These are phyloP conservation scores for Phtheirospermum japonicum DNA, from an alignment of 257 asterid genomes.

Conservation along the genomic window DNA sequence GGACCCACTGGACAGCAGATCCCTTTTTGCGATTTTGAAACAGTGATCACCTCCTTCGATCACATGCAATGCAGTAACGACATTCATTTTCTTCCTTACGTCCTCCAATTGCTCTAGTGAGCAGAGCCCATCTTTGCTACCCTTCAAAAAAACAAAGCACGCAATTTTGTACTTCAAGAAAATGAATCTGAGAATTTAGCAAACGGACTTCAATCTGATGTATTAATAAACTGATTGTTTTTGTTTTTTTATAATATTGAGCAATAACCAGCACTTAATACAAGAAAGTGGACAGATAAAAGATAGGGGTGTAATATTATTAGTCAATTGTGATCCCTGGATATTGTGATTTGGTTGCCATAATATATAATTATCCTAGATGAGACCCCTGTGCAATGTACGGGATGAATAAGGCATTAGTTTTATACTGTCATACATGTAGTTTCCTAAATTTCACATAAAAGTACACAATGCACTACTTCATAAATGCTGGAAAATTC, in stretches of 20 bases:
- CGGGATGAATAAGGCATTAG: too few relatives aligned
- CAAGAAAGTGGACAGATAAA: too few relatives aligned
- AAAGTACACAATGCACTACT: too few relatives aligned
- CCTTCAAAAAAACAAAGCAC: constrained; percentile 37
- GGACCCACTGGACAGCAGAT: constrained; percentile 43
- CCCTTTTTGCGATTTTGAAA: constrained; percentile 70
- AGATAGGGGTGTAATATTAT: too few relatives aligned
- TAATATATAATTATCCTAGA: too few relatives aligned
- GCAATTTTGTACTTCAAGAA: neutral
- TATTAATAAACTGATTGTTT: neutral
- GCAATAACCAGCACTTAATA: neutral
- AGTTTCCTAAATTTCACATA: too few relatives aligned
- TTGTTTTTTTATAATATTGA: constrained; percentile 7
- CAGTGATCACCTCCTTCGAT: constrained; percentile 92
- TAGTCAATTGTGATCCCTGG: too few relatives aligned
- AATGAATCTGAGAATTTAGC: neutral
- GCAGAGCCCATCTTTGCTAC: constrained; percentile 85
- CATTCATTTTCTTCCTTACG: constrained; percentile 62
- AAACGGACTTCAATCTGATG: neutral
- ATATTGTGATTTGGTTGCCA: too few relatives aligned
- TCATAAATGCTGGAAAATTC: too few relatives aligned
- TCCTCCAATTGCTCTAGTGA: constrained; percentile 60
- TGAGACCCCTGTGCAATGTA: too few relatives aligned
- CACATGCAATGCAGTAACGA: constrained; percentile 50
- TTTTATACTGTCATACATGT: too few relatives aligned